phyloP scores from a whole-genome alignment of 2,329 filamentous ascomycete genomes.

The Akanthomyces lecanii region DNA sequence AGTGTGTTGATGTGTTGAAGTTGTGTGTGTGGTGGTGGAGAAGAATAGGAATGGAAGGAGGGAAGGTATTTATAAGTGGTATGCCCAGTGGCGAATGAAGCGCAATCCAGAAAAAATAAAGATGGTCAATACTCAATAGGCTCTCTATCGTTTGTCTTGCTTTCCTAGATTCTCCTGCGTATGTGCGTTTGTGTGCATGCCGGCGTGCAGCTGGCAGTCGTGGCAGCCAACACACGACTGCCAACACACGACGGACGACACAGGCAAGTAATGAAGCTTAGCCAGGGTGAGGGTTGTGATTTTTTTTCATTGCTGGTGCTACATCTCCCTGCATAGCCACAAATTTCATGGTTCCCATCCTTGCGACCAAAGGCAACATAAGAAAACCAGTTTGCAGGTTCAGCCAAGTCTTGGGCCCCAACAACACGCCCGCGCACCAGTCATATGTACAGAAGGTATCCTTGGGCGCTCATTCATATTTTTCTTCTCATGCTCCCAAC shows the following conservation, averaged over 20 bases:
- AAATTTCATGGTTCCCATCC: not conserved
- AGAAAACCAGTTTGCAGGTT: not conserved
- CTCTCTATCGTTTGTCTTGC: not conserved
- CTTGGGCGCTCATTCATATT: not conserved
- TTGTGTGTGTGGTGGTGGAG: not conserved
- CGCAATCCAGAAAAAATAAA: no score
- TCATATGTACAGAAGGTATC: slow-evolving; percentile 8
- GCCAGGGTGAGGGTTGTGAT: not conserved
- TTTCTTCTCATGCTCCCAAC: not conserved
- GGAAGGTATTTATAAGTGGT: not conserved
- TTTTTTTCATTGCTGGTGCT: not conserved
- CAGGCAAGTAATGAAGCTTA: not conserved
- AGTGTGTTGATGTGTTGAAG: not conserved
- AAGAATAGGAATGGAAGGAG: not conserved
- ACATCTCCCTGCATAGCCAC: not conserved
- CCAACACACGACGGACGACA: not conserved
- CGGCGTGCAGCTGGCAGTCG: not conserved
- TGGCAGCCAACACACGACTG: not conserved
- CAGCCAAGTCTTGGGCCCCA: not conserved
- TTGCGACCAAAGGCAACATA: not conserved
- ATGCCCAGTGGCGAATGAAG: no score
- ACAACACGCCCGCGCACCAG: not conserved
- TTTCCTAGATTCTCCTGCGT: not conserved
- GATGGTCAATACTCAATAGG: no score
- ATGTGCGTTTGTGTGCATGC: not conserved